Conservation (phyloP, 2,329 filamentous ascomycete species). For the Botrytis hyacinthi region DNA sequence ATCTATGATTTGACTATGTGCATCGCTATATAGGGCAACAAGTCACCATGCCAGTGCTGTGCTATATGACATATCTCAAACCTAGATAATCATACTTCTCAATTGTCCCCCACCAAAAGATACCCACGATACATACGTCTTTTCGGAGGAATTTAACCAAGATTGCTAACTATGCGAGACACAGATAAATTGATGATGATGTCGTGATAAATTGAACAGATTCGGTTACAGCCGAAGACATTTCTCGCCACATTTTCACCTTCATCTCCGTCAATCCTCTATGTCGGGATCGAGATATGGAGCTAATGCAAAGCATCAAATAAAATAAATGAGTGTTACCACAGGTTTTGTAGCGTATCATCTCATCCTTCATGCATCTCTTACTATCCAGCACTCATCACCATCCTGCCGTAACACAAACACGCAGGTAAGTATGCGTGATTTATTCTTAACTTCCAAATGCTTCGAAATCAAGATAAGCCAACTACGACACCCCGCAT, state of each 20-base stretch:
- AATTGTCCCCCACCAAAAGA: not conserved
- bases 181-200: not conserved
- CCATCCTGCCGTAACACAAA: not conserved
- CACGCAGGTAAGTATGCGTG: not conserved
- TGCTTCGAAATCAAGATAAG: not conserved
- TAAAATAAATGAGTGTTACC: not conserved
- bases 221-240: not conserved
- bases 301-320: conserved; percentile 12
- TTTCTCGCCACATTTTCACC: not conserved
- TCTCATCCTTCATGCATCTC: not conserved
- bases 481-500: not conserved
- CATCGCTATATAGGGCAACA: not conserved
- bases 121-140: conserved; percentile 5
- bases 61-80: conserved; percentile 12
- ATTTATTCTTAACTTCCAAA: conserved; percentile 1
- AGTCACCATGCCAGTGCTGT: not conserved
- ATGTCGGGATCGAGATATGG: not conserved
- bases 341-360: not conserved
- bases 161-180: conserved; percentile 9
- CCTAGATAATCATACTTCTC: conserved; percentile 8
- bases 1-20: not conserved
- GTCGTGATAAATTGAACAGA: not conserved
- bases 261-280: not conserved
- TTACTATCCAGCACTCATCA: not conserved
- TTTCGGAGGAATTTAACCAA: conserved; percentile 20